phyloP scores from a whole-genome alignment of 2,329 filamentous ascomycete species.

The Elsinoe perseae region DNA sequence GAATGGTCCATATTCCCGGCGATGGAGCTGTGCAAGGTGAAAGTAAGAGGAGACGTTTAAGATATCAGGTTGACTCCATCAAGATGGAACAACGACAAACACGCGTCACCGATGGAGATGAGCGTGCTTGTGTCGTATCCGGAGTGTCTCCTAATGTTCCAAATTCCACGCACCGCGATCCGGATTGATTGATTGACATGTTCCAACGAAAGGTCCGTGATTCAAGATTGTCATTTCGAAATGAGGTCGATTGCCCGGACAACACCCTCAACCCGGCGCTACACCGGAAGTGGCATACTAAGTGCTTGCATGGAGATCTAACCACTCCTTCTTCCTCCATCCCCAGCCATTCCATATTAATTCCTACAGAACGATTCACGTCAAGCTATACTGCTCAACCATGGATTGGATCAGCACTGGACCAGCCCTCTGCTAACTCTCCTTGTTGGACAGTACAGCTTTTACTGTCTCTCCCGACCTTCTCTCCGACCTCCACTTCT shows the following conservation, averaged over 20 bases:
- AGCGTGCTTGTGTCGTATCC: slow-evolving; percentile 12
- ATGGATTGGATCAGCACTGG: neutral
- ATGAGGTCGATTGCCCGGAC: slow-evolving; percentile 12
- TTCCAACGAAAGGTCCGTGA: neutral
- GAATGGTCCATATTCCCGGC: slow-evolving; percentile 27
- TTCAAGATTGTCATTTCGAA: neutral
- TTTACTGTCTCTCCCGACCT: neutral
- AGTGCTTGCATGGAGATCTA: slow-evolving; percentile 13
- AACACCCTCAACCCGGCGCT: slow-evolving; percentile 11
- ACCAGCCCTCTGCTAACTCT: neutral
- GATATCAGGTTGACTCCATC: slow-evolving; percentile 2
- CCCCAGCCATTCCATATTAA: slow-evolving; percentile 7
- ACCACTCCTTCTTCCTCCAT: neutral
- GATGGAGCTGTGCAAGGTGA: slow-evolving; percentile 2
- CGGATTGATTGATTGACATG: neutral
- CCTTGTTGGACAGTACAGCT: neutral
- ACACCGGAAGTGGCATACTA: slow-evolving; percentile 2
- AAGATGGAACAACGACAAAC: slow-evolving; percentile 1
- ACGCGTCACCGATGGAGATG: slow-evolving; percentile 13
- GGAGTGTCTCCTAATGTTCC: neutral
- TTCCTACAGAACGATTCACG: neutral
- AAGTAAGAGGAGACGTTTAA: neutral
- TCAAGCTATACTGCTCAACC: neutral
- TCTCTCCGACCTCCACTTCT: neutral
- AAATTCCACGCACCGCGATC: slow-evolving; percentile 4